Evolutionary conservation across 176 grass and related monocot genomes (phyloP).

Genomic region (Oropetium thomaeum): DNA sequence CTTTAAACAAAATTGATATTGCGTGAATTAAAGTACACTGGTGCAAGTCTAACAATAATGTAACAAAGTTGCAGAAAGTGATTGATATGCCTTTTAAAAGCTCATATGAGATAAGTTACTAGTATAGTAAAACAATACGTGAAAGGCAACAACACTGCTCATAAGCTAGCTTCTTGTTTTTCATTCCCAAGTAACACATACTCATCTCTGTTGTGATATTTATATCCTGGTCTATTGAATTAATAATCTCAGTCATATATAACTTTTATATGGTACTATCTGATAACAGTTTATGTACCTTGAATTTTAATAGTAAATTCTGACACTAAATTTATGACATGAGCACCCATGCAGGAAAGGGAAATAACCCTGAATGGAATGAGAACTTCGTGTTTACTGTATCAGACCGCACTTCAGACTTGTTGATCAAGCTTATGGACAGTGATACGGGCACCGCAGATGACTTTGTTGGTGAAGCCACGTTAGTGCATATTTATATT

Average conservation of each 20-base stretch:
- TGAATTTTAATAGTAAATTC: background rate
- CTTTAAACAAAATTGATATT: background rate
- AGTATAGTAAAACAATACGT: too few relatives aligned
- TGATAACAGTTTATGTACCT: slow-evolving; percentile 9
- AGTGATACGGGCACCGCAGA: slow-evolving; percentile 62
- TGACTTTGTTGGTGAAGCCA: slow-evolving; percentile 84
- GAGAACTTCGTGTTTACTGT: slow-evolving; percentile 89
- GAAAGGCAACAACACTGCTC: background rate
- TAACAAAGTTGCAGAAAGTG: background rate
- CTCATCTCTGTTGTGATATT: background rate
- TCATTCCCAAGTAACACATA: background rate
- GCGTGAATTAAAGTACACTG: background rate
- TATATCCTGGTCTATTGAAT: background rate
- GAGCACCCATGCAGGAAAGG: slow-evolving; percentile 56
- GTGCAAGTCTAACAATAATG: background rate
- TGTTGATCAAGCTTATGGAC: slow-evolving; percentile 82
- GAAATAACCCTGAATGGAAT: slow-evolving; percentile 87
- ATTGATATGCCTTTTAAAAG: background rate
- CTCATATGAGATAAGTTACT: too few relatives aligned
- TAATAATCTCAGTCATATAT: background rate
- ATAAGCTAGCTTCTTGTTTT: background rate
- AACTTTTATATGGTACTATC: background rate
- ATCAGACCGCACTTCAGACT: slow-evolving; percentile 51
- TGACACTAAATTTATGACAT: background rate
- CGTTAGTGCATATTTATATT: slow-evolving; percentile 38